phyloP scores from a whole-genome alignment of 352 stramenopile species.

The Globisporangium orthogonon region DNA sequence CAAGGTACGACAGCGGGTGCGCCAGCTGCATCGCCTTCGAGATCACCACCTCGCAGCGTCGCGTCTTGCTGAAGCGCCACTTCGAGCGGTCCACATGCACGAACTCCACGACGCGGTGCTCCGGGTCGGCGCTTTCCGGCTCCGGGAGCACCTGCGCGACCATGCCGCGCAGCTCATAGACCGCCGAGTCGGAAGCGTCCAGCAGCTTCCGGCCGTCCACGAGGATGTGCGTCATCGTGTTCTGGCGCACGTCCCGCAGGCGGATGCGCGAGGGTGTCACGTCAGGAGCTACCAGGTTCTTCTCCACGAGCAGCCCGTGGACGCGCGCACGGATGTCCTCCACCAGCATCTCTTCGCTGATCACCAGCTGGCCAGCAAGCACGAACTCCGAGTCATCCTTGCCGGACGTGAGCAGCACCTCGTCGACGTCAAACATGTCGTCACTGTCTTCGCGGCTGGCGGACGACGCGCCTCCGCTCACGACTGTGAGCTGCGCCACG shows the following conservation, averaged over 20 bases:
- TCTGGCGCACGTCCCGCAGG: conserved; percentile 62
- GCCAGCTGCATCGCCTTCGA: conserved; percentile 24
- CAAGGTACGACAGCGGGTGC: conserved; percentile 31
- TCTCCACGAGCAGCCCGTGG: conserved; percentile 37
- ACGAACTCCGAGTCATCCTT: conserved; percentile 51
- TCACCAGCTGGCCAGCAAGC: conserved; percentile 55
- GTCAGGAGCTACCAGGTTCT: conserved; percentile 22
- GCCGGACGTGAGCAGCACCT: conserved; percentile 41
- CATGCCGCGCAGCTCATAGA: conserved; percentile 75
- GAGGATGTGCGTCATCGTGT: conserved; percentile 57
- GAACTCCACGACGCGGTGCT: conserved; percentile 61
- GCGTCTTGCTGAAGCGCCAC: conserved; percentile 56
- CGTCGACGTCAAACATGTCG: conserved; percentile 50
- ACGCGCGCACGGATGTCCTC: conserved; percentile 59
- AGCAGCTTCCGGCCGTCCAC: conserved; percentile 52
- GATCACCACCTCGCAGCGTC: conserved; percentile 53
- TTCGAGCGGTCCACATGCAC: conserved; percentile 57
- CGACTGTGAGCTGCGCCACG: conserved; percentile 16
- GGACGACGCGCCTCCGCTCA: neutral
- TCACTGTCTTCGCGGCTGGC: conserved; percentile 12
- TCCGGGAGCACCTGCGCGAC: conserved; percentile 58
- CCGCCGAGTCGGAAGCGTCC: conserved; percentile 57
- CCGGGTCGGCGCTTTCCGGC: conserved; percentile 34
- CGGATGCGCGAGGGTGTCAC: conserved; percentile 39
- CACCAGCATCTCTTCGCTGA: conserved; percentile 70